Evolutionary conservation across 2,329 filamentous ascomycete species (phyloP), one percentile per base, ranked within the genome.

Genomic region (Ophiostoma ulmi): DNA sequence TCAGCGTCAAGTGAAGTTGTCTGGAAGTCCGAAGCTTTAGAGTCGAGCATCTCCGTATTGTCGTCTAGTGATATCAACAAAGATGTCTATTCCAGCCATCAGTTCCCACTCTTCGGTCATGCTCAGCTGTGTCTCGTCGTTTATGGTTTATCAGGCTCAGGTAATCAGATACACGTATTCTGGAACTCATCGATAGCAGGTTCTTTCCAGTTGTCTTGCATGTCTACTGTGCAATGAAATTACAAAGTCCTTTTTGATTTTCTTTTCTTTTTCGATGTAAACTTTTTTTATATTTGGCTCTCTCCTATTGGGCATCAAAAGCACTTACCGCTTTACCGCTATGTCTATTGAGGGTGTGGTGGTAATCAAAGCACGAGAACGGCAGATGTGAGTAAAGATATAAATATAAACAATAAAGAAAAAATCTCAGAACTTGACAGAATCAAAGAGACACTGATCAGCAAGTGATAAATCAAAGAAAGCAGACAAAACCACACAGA

Each of bases 41-140:
- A 58, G 52, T 20, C n/a, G 44, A 20, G 52, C 52, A 58, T 31
- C 52, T 58, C 52, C 52, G n/a, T 58, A 14, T 58, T 58, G 7
- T 58, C 52, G 52, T 58, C n/a, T 58, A 17, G 52, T 26, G 52
- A 58, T 58, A 58, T 58, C 52, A 58, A 58, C 52, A 58, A 22
- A 26, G 52, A 10, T 58, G 6, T 20, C 17, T 39, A 39, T 39
- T 39, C 10, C 38, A 39, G 38, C 3, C 38, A 39, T 39, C 38
- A 1, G 38, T 39, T 39, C 11, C 6, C 38, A 39, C 38, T 39
- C 38, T 39, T 39, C 10, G 38, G 38, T 3, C 11, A 13, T 39
- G 5, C 38, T 39, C 38, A 39, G 44, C 44, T 7, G n/a, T 48
- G 44, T 44, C 41, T 44, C 14, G 14, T 44, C 44, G 7, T 48